Conservation (phyloP, 345 rosid genomes). For the Salix udensis region DNA sequence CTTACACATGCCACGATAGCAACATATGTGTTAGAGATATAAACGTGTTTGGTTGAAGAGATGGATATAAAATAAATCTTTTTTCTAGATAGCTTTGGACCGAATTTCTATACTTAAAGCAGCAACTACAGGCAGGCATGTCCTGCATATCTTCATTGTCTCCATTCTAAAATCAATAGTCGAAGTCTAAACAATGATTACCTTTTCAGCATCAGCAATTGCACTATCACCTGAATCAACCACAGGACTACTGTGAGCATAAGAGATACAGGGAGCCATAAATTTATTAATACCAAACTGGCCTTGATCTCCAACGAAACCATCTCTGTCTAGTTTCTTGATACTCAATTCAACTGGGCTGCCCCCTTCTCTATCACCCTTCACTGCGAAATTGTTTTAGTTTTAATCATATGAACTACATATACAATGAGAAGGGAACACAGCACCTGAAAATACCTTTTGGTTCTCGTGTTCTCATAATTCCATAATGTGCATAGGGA, state of each 20-base stretch:
- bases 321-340: slow-evolving; percentile 43
- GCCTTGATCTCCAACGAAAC: slow-evolving; percentile 55
- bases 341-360: slow-evolving; percentile 58
- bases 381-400: slow-evolving; percentile 37
- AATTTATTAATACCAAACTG: slow-evolving; percentile 52
- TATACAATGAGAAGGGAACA: not conserved
- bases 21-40: too few relatives aligned
- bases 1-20: too few relatives aligned
- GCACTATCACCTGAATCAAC: not conserved
- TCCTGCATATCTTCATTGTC: too few relatives aligned
- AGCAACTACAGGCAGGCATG: too few relatives aligned
- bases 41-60: too few relatives aligned
- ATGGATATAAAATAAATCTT: too few relatives aligned
- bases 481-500: slow-evolving; percentile 84
- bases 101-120: too few relatives aligned
- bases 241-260: slow-evolving; percentile 33
- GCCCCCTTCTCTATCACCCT: slow-evolving; percentile 87
- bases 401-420: slow-evolving; percentile 1
- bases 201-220: slow-evolving; percentile 33
- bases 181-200: not conserved
- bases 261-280: slow-evolving; percentile 49
- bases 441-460: slow-evolving; percentile 21
- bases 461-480: slow-evolving; percentile 46
- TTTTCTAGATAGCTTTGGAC: too few relatives aligned
- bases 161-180: too few relatives aligned